These are phyloP conservation scores for Puccinia triticina DNA, from an alignment of 1,284 basidiomycete species.

Conservation along the genomic window DNA sequence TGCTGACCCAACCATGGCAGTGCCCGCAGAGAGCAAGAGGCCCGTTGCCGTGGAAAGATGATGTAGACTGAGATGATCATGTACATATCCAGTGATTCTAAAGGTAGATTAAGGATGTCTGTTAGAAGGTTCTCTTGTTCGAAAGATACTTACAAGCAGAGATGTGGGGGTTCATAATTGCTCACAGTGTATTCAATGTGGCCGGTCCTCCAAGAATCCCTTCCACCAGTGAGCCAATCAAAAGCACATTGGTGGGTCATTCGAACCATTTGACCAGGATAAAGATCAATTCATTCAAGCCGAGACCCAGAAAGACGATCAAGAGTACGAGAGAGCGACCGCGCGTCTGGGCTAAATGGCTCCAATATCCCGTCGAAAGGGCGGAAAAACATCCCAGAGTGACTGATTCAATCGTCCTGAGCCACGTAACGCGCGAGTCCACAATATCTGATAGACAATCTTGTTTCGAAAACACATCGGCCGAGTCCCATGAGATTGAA, in stretches of 20 bases:
- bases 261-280: not conserved
- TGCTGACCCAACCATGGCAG: conserved; percentile 9
- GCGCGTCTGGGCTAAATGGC: not conserved
- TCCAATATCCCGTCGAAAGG: conserved; percentile 9
- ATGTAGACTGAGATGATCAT: conserved; percentile 1
- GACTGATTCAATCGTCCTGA: conserved; percentile 13
- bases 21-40: not conserved
- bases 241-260: not conserved
- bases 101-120: not conserved
- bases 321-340: not conserved
- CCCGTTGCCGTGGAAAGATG: not conserved
- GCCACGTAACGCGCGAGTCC: not conserved
- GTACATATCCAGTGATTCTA: conserved; percentile 21
- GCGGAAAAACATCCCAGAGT: conserved; percentile 2
- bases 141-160: not conserved
- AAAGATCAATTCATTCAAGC: conserved; percentile 2
- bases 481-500: not conserved
- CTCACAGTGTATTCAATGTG: conserved; percentile 12
- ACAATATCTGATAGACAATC: not conserved
- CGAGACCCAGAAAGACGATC: conserved; percentile 2
- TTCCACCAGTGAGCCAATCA: not conserved
- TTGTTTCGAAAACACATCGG: not conserved
- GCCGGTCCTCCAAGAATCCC: conserved; percentile 27
- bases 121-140: no score
- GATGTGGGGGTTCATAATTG: not conserved